Percentiles rank a stretch among this genome's conserved stretches.
Conservation (phyloP, 2,329 filamentous ascomycete genomes). For the Penicillium sp. region DNA sequence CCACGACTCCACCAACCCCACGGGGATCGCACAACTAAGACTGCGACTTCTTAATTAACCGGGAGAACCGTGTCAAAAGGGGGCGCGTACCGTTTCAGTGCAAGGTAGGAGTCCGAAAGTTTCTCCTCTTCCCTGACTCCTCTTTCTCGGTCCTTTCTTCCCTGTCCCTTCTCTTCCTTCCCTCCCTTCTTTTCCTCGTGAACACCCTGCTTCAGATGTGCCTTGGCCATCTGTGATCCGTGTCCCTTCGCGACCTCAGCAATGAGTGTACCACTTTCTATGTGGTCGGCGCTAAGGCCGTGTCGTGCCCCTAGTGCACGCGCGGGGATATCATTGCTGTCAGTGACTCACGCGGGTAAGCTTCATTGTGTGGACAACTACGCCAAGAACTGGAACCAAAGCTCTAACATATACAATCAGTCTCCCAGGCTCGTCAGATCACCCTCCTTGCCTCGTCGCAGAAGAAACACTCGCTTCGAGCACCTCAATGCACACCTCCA, state of each 20-base stretch:
- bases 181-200: background rate
- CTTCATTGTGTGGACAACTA: background rate
- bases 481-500: constrained; percentile 13
- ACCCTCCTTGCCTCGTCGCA: constrained; percentile 9
- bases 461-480: constrained; percentile 3
- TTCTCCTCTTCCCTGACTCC: constrained; percentile 3
- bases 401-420: constrained; percentile 6
- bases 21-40: background rate
- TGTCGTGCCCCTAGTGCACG: constrained; percentile 24
- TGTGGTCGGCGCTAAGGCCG: constrained; percentile 28
- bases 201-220: constrained; percentile 7
- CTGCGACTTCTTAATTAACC: background rate
- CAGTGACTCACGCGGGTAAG: constrained; percentile 24
- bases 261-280: constrained; percentile 28
- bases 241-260: background rate
- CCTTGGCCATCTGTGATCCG: background rate
- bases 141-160: background rate
- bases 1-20: constrained; percentile 2
- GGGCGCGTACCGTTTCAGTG: constrained; percentile 5
- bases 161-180: background rate
- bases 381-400: background rate
- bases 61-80: background rate
- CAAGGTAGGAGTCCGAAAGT: constrained; percentile 2
- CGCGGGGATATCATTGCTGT: constrained; percentile 22
- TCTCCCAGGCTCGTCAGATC: constrained; percentile 15